Evolutionary conservation across 2,329 filamentous ascomycete genomes (phyloP), one percentile per base, ranked within the genome.

Genomic region (Fusarium setosum): DNA sequence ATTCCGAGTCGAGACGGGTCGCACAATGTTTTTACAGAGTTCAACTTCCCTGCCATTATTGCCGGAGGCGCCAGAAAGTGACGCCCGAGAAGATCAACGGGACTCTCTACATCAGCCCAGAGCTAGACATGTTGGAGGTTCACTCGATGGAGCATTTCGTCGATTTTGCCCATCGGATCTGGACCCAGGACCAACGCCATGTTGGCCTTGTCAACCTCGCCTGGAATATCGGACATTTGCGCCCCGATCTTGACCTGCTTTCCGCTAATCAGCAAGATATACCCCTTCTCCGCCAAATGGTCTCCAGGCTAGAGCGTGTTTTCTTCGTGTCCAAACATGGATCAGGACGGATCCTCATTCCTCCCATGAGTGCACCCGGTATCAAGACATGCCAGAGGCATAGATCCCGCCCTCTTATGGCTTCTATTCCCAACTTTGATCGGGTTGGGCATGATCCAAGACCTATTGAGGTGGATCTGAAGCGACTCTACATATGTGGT

Each of bases 161-260:
- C 2, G 0, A 5, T 6, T 56, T 61, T 40, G 31, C 59, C 3
- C 10, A 56, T n/a, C 24, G 44, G 5, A 0, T 61, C 0, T 62
- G 59, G 59, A 0, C 23, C 6, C 7, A 2, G 2, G 56, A 61
- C n/a, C 15, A 10, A 3, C 42, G 44, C 3, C 4, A 9, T 5
- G 1, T 61, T 2, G 59, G 59, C 5, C 2, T 61, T 5, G 24
- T 61, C 15, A 56, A 56, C 31, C 4, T 56, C 5, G 58, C 18
- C 26, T 15, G 8, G 1, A 12, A 9, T 29, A 6, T 29, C 4
- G 6, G 12, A 29, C 26, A n/a, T n/a, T n/a, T n/a, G 6, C 21
- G 29, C 13, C 6, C 32, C 9, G 4, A 8, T 20, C 3, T 34
- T 5, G 4, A 47, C 3, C 6, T 15, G 13, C 20, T 21, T 17